A percentile compares a stretch with the other conserved stretches of the same genome.
Conservation (phyloP, 768 basidiomycete genomes). For the Sutorius australiensis region DNA sequence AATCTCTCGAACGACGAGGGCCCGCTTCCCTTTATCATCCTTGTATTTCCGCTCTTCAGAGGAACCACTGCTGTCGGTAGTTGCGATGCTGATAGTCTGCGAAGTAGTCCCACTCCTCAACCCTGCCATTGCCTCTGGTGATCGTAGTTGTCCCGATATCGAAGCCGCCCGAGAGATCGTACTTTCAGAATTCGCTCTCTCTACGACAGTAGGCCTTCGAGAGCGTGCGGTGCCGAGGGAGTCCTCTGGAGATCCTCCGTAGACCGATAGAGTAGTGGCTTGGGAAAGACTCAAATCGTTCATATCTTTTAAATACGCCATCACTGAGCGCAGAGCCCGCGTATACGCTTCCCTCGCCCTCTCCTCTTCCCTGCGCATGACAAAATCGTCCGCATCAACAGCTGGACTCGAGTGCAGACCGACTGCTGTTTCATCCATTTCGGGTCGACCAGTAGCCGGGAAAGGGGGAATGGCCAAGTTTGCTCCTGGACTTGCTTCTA, state of each 20-base stretch:
- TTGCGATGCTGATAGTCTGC: slow-evolving; percentile 69
- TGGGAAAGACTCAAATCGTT: slow-evolving; percentile 81
- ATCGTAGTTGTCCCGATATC: slow-evolving; percentile 57
- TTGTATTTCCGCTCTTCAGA: slow-evolving; percentile 85
- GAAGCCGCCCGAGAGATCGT: slow-evolving; percentile 51
- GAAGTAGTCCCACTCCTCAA: slow-evolving; percentile 57
- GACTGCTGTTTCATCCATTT: slow-evolving; percentile 25
- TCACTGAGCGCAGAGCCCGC: slow-evolving; percentile 82
- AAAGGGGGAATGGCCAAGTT: slow-evolving; percentile 63
- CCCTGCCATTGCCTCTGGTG: slow-evolving; percentile 58
- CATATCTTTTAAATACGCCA: slow-evolving; percentile 96
- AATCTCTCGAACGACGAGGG: slow-evolving; percentile 85
- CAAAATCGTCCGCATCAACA: slow-evolving; percentile 39
- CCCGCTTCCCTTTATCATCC: slow-evolving; percentile 83
- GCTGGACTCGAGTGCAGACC: slow-evolving; percentile 43
- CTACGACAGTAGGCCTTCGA: slow-evolving; percentile 66
- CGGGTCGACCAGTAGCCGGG: slow-evolving; percentile 37
- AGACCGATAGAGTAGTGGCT: slow-evolving; percentile 51
- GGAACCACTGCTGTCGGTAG: slow-evolving; percentile 69
- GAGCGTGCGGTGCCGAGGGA: slow-evolving; percentile 39
- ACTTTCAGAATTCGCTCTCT: slow-evolving; percentile 40
- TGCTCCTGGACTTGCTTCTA: slow-evolving; percentile 63
- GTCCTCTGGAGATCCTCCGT: slow-evolving; percentile 51
- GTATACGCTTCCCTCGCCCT: slow-evolving; percentile 67
- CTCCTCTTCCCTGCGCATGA: slow-evolving; percentile 65